phyloP scores from a whole-genome alignment of 2,329 filamentous ascomycete genomes.

The Beauveria brongniartii region DNA sequence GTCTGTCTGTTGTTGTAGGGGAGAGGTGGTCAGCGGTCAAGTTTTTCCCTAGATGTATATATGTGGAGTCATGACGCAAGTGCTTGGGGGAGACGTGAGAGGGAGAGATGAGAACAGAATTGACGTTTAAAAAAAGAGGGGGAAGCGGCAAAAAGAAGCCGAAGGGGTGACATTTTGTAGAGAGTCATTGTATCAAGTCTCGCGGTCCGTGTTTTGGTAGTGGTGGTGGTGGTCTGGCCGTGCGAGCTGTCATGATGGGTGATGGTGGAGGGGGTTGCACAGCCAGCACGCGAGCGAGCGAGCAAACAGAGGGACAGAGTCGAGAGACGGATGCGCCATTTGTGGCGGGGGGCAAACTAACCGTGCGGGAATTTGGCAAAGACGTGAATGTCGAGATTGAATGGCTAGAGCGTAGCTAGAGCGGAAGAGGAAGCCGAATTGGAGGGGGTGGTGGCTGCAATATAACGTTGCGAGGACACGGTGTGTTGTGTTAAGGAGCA shows the following conservation, averaged over 20 bases:
- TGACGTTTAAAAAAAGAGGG: neutral
- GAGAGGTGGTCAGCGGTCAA: conserved; percentile 11
- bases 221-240: neutral
- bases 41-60: conserved; percentile 3
- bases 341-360: neutral
- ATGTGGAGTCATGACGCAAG: conserved; percentile 10
- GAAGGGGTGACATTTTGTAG: neutral
- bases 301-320: neutral
- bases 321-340: conserved; percentile 8
- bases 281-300: neutral
- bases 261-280: neutral
- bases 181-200: neutral
- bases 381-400: neutral
- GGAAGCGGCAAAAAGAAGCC: neutral
- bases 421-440: neutral
- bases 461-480: conserved; percentile 5
- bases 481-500: conserved; percentile 2
- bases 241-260: neutral
- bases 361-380: conserved; percentile 9
- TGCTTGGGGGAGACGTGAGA: neutral
- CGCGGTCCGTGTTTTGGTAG: neutral
- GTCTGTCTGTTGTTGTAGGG: conserved; percentile 1
- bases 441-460: neutral
- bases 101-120: neutral
- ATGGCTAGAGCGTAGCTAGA: neutral